phyloP scores from a whole-genome alignment of 306 rosid genomes.

The Rosa persica region DNA sequence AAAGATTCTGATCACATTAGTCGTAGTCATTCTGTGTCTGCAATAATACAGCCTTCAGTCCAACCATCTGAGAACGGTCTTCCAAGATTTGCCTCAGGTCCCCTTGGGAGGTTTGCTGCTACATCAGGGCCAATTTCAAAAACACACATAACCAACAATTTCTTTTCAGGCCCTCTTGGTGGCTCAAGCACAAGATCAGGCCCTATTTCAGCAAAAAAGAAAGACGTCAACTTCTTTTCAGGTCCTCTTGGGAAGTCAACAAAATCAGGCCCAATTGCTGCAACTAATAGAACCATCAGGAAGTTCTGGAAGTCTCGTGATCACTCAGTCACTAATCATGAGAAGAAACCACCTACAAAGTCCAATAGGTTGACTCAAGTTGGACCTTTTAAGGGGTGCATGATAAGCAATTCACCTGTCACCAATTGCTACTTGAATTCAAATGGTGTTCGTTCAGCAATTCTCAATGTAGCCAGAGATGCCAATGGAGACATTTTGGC shows the following conservation, averaged over 20 bases:
- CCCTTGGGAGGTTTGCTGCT: slow-evolving; percentile 53
- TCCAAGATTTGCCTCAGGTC: slow-evolving; percentile 86
- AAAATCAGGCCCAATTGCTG: slow-evolving; percentile 55
- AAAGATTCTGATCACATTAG: slow-evolving; percentile 51
- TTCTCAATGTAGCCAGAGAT: slow-evolving; percentile 33
- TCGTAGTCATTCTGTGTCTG: slow-evolving; percentile 74
- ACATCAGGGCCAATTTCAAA: slow-evolving; percentile 42
- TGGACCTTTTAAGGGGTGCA: slow-evolving; percentile 83
- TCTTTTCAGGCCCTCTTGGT: slow-evolving; percentile 73
- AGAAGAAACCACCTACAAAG: slow-evolving; percentile 53
- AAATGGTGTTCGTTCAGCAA: slow-evolving; percentile 37
- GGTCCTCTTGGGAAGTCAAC: slow-evolving; percentile 69
- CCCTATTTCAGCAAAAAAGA: slow-evolving; percentile 45
- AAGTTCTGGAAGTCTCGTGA: slow-evolving; percentile 56
- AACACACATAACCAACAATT: slow-evolving; percentile 39
- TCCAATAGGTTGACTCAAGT: slow-evolving; percentile 73
- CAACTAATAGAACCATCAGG: slow-evolving; percentile 48
- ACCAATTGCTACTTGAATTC: slow-evolving; percentile 42
- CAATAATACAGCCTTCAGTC: slow-evolving; percentile 60
- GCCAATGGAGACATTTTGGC: slow-evolving; percentile 31
- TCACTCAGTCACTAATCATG: slow-evolving; percentile 34
- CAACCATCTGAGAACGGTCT: slow-evolving; percentile 45
- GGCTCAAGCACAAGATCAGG: slow-evolving; percentile 59
- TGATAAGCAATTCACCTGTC: slow-evolving; percentile 46
- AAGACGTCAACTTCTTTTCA: slow-evolving; percentile 57